phyloP scores from a whole-genome alignment of 2,329 filamentous ascomycete species.

The Aspergillus fumigatiaffinis region DNA sequence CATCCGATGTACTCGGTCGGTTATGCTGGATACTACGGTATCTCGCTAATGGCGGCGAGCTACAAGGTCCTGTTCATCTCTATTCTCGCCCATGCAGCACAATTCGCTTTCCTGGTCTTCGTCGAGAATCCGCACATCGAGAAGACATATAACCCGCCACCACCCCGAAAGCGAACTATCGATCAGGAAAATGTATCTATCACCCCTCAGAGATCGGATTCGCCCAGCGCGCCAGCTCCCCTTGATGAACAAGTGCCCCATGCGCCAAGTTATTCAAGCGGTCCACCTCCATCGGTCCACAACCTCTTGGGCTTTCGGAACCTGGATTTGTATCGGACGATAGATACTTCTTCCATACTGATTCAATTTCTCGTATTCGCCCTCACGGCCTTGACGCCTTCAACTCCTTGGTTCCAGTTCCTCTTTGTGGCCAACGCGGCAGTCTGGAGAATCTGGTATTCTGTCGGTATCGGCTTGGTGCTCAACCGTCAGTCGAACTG shows the following conservation, averaged over 20 bases:
- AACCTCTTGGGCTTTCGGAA: constrained; percentile 79
- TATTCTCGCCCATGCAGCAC: constrained; percentile 86
- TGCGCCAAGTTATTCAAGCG: constrained; percentile 41
- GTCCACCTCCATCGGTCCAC: constrained; percentile 67
- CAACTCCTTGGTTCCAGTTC: constrained; percentile 68
- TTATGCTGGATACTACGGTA: constrained; percentile 96
- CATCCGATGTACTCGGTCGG: constrained; percentile 99
- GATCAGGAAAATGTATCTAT: constrained; percentile 28
- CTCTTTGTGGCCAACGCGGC: constrained; percentile 79
- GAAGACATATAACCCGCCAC: constrained; percentile 90
- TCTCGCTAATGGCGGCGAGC: constrained; percentile 96
- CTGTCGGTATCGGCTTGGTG: constrained; percentile 78
- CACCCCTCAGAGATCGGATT: constrained; percentile 28
- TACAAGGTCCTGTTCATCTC: constrained; percentile 98
- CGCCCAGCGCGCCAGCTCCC: constrained; percentile 29
- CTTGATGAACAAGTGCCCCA: constrained; percentile 35
- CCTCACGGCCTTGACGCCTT: constrained; percentile 71
- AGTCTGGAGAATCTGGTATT: constrained; percentile 87
- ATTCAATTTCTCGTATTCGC: constrained; percentile 71
- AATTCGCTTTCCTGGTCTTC: constrained; percentile 85
- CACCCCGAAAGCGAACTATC: constrained; percentile 57
- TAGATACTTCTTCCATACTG: constrained; percentile 76
- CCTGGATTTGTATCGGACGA: constrained; percentile 81
- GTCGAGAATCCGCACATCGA: constrained; percentile 98
- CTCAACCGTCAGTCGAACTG: constrained; percentile 80